phyloP scores from a whole-genome alignment of 179 eudicot species.

The Silene noctiflora region DNA sequence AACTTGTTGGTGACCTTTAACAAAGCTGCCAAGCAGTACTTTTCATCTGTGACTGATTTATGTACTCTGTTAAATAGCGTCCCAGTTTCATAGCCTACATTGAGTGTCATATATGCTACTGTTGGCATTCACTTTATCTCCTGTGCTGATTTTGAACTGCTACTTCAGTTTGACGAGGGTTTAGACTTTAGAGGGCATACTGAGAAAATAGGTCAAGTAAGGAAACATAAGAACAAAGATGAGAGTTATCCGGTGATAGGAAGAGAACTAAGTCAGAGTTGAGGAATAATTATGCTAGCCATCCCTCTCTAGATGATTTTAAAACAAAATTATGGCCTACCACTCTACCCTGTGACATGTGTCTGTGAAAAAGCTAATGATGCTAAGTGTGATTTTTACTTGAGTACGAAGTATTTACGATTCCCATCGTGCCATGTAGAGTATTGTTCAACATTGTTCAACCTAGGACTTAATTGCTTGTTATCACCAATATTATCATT shows the following conservation, averaged over 20 bases:
- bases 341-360: neutral
- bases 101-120: neutral
- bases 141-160: neutral
- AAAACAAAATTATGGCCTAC: neutral
- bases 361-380: neutral
- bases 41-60: neutral
- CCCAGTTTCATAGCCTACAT: conserved; percentile 1
- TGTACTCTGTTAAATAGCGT: neutral
- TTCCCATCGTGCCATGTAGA: neutral
- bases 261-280: neutral
- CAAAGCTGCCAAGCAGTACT: neutral
- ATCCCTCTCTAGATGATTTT: neutral
- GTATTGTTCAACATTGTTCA: neutral
- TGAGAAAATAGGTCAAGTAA: neutral
- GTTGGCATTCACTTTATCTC: neutral
- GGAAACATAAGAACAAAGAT: neutral
- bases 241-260: neutral
- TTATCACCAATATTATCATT: neutral
- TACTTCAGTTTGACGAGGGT: neutral
- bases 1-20: neutral
- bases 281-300: neutral
- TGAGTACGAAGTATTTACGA: neutral
- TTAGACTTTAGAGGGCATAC: neutral
- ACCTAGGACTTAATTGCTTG: neutral
- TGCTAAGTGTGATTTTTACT: neutral